Base-by-base conservation (phyloP, 2,329 filamentous ascomycete genomes). In the Sporothrix schenckii region DNA sequence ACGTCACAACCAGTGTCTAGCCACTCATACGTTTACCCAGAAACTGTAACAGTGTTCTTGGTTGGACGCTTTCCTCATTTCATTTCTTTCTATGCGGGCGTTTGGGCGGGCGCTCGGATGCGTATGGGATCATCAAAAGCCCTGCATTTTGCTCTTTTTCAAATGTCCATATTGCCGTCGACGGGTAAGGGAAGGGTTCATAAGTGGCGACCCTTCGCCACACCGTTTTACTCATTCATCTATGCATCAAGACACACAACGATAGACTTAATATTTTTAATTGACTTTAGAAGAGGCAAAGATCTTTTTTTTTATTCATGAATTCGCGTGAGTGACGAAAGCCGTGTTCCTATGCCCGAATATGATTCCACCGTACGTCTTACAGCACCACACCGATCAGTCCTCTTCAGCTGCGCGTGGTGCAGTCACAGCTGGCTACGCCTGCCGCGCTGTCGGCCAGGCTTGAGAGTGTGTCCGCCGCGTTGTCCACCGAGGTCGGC, bases 371-470 rank as follows among this genome's bases (percentile, higher is more conserved):
- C 49, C 19, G 9, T 39, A 10, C n/a, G 16, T 19, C 56, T 24
- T 13, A 44, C 5, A 27, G 44, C 58, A 63, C 4, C 49, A 50
- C 49, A n/a, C 49, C 7, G 49, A 44, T 47, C 39, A 47, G 6
- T n/a, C 58, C 30, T 58, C 30, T 41, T 58, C 54, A 47, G 47
- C 6, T 83, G 85, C 83, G 84, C 58, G 79, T 78, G 74, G 87
- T 88, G 76, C 87, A 88, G 74, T 87, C 85, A 3, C 84, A 84
- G 3, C 83, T 85, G 0, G 84, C 83, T 19, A 80, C 78, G 9
- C 75, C 75, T 11, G 79, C 80, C 10, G 81, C 85, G n/a, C 78
- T 78, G 74, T 85, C 82, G 16, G 83, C 84, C 58, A 88, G 77
- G 4, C 80, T 79, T 69, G 78, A 80, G 50, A 85, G 77, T 27